Base-by-base conservation (phyloP, 2,329 filamentous ascomycete genomes). In the Fusarium algeriense region DNA sequence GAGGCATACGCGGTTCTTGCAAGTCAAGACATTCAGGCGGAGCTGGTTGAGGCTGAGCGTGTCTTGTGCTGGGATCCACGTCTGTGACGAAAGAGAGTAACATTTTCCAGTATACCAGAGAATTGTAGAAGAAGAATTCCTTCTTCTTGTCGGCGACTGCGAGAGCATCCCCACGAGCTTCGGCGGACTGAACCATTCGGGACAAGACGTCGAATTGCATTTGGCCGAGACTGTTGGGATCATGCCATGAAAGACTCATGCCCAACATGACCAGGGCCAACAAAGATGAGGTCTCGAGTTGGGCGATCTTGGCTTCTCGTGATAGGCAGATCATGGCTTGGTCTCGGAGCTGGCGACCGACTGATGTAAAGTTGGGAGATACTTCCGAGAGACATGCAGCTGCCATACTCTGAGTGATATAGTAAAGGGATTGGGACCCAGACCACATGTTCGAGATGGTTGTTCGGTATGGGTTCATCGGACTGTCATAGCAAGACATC, bases 401-500 rank as follows among this genome's bases (percentile, higher is more conserved):
- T 3, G 88, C 87, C 88, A 90, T 91, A 69, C 88, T 90, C 71
- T 90, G 88, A 48, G 90, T 88, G 4, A 87, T 87, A 49, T 86
- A 88, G 73, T 87, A 88, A 54, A 90, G 87, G 1, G 87, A 87
- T 20, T 86, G 81, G 0, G 87, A 89, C n/a, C 84, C 85, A 43
- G 86, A 82, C 84, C 88, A 90, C 4, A 89, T 81, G 26, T 85
- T 85, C 7, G 84, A 85, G 15, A 90, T 87, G 0, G 88, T 87
- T 3, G 85, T 87, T 40, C 89, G 82, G 70, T 90, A 90, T 1
- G 88, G 88, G 70, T 91, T 91, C 70, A 89, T 82, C 15, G 84
- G 81, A 23, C 88, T 89, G 76, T 91, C 89, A 72, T 89, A 91
- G 64, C 86, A 89, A n/a, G 89, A 91, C 76, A 89, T 90, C 13